Base-by-base conservation (phyloP, 305 asterid genomes). In the Ajuga reptans region DNA sequence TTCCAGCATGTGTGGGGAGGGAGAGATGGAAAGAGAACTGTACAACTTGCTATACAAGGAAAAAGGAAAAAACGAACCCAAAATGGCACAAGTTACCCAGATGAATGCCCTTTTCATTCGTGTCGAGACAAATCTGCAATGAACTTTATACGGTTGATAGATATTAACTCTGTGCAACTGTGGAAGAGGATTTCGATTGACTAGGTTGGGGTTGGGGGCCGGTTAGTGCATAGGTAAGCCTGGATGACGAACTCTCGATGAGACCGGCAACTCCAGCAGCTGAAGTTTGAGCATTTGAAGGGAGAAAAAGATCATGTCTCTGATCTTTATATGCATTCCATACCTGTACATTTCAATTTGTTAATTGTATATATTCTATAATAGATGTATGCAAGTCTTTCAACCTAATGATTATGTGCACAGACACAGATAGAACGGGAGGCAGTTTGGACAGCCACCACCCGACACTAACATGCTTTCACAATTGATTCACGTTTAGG, bases 291-390 rank as follows among this genome's bases (percentile, higher is more conserved):
- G 97, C 97, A 80, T 89, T 93, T 72, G 96, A 93, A 31, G 97
- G 99, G 75, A 93, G 99, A 77, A 93, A 93, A 33, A 91, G 91
- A 80, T 93, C 97, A 34, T 93, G 99, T 78, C 83, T 85, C 86
- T 93, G 99, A 75, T 91, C 95, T 78, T 93, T 93, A 72, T 93
- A 93, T 55, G 97, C 99, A 84, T 83, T 79, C 99, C 99, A 93
- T 11, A 93, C 95, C 97, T 93, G 87, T 87, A 73, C 17, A 73
- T 24, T 12, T 56, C 36, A 29, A 42, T 53, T 57, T 68, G 56
- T 43, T 41, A 46, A 42, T 45, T 29, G 50, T 17, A 68, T 45
- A 45, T 11, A 57, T 42, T 39, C 12, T 34, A 14, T 27, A 17
- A 10, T 41, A 29, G 61, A 34, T 15, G 7, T 10, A 41, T 21